phyloP scores from a whole-genome alignment of 495 filamentous ascomycete genomes.

The Parmelia sp. region DNA sequence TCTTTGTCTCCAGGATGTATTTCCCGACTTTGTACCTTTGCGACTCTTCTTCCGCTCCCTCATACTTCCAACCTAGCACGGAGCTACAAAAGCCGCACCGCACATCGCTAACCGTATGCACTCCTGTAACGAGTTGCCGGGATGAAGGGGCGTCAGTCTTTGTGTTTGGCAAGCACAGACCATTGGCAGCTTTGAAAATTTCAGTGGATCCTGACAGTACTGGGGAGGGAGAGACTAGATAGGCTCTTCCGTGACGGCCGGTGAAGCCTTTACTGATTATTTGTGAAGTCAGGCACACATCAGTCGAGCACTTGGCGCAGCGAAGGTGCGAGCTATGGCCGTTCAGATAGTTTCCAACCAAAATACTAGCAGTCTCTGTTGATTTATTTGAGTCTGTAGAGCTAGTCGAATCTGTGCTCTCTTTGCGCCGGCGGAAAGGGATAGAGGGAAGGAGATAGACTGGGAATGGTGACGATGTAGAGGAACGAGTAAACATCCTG shows the following conservation, averaged over 20 bases:
- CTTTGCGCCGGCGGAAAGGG: conserved; percentile 42
- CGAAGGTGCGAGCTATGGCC: conserved; percentile 57
- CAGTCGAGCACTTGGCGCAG: conserved; percentile 65
- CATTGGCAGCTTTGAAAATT: conserved; percentile 33
- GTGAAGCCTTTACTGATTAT: conserved; percentile 91
- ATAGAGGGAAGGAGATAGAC: conserved; percentile 50
- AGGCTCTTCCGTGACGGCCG: conserved; percentile 88
- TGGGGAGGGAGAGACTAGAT: conserved; percentile 57
- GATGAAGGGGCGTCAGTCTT: conserved; percentile 55
- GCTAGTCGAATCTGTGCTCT: conserved; percentile 29
- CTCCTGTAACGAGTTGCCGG: conserved; percentile 71
- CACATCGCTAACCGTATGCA: conserved; percentile 55
- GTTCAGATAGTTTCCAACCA: conserved; percentile 33
- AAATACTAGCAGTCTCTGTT: conserved; percentile 26
- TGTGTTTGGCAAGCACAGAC: conserved; percentile 47
- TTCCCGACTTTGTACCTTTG: conserved; percentile 94
- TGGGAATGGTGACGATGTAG: conserved; percentile 36
- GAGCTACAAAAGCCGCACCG: conserved; percentile 56
- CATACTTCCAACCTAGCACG: conserved; percentile 89
- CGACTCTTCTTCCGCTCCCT: conserved; percentile 69
- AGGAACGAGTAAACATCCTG: conserved; percentile 21
- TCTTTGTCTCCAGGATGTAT: conserved; percentile 85
- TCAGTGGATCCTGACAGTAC: conserved; percentile 26
- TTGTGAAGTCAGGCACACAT: conserved; percentile 69
- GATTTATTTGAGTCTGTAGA: conserved; percentile 17